phyloP scores from a whole-genome alignment of 2,329 filamentous ascomycete genomes.

The Colletotrichum sp. region DNA sequence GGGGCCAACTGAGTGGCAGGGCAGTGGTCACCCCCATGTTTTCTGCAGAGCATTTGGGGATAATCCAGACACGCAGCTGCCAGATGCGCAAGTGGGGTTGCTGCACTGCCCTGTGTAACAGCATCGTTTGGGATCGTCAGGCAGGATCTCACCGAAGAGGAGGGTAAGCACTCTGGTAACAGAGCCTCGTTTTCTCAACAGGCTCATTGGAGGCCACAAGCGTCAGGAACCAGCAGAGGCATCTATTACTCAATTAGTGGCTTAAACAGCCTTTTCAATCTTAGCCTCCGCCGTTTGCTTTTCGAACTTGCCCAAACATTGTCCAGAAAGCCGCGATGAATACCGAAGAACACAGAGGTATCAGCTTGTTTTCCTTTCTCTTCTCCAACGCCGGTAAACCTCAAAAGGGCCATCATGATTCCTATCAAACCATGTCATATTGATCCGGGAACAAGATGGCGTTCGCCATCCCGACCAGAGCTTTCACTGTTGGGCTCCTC shows the following conservation, averaged over 20 bases:
- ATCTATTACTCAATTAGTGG: neutral
- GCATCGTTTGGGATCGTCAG: neutral
- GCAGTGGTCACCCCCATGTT: neutral
- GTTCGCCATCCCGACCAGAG: slow-evolving; percentile 41
- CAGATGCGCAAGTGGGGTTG: neutral
- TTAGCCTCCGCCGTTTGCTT: neutral
- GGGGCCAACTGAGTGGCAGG: too few relatives aligned
- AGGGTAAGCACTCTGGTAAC: neutral
- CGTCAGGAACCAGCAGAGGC: neutral
- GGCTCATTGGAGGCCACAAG: neutral
- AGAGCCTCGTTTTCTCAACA: neutral
- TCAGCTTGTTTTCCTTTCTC: neutral
- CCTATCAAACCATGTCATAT: slow-evolving; percentile 30
- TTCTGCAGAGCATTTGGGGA: neutral
- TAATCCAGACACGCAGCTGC: neutral
- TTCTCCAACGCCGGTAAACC: neutral
- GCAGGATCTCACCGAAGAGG: neutral
- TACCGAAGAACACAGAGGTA: neutral
- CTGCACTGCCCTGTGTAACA: neutral
- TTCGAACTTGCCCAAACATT: neutral
- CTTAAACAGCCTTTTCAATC: neutral
- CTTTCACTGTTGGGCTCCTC: slow-evolving; percentile 33
- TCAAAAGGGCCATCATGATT: neutral
- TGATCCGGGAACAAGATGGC: slow-evolving; percentile 45
- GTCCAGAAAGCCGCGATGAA: neutral